These are phyloP conservation scores for Diplotaxis tenuifolia DNA, from an alignment of 345 rosid species.

Conservation along the genomic window DNA sequence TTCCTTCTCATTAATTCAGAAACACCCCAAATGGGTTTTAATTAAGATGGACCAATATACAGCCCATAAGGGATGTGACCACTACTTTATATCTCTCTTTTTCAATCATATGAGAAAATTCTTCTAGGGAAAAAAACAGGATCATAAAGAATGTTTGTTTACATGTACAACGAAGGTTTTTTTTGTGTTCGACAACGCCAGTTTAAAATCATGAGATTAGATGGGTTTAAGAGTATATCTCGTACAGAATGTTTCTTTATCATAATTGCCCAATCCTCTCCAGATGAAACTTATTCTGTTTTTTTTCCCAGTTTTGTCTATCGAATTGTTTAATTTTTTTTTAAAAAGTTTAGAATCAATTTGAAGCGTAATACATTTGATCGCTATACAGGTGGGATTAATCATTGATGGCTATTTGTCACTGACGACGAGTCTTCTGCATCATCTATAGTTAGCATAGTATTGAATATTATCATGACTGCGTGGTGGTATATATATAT, in stretches of 20 bases:
- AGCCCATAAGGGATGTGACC: slow-evolving; percentile 39
- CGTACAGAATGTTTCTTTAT: slow-evolving; percentile 23
- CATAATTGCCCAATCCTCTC: slow-evolving; percentile 9
- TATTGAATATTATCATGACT: not conserved
- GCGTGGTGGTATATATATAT: not conserved
- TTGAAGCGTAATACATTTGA: not conserved
- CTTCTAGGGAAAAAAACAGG: not conserved
- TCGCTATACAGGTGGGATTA: slow-evolving; percentile 20
- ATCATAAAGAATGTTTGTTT: slow-evolving; percentile 25
- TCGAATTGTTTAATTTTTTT: not conserved
- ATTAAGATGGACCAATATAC: slow-evolving; percentile 32
- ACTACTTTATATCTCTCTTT: not conserved
- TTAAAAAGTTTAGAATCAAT: not conserved
- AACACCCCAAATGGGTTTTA: slow-evolving; percentile 28
- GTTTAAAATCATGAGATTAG: not conserved
- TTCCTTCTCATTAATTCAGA: slow-evolving; percentile 17
- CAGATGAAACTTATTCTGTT: slow-evolving; percentile 12
- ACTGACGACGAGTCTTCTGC: slow-evolving; percentile 12
- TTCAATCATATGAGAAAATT: not conserved
- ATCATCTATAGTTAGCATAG: not conserved
- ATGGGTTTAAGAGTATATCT: slow-evolving; percentile 14
- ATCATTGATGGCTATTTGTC: slow-evolving; percentile 29
- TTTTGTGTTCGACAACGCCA: not conserved
- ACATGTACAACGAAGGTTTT: not conserved
- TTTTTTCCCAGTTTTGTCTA: slow-evolving; percentile 4